Evolutionary conservation across 345 rosid genomes (phyloP).

Genomic region (Citrus glauca): DNA sequence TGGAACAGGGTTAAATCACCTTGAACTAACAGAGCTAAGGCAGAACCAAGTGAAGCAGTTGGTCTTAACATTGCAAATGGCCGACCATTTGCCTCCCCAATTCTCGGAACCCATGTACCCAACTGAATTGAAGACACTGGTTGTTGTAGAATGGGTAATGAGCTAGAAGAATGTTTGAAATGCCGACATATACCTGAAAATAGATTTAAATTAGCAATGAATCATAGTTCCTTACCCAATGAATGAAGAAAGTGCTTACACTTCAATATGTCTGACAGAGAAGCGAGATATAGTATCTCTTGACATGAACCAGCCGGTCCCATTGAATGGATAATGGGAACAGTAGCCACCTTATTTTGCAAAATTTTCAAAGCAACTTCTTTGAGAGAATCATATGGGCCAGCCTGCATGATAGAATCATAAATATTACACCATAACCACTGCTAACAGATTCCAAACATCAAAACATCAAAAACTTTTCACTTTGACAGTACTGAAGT

Average conservation of each 20-base stretch:
- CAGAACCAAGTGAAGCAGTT: constrained; percentile 69
- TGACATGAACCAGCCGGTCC: constrained; percentile 64
- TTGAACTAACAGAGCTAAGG: constrained; percentile 66
- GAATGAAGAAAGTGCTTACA: constrained; percentile 45
- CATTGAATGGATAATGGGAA: constrained; percentile 67
- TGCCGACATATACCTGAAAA: constrained; percentile 90
- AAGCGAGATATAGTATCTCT: constrained; percentile 86
- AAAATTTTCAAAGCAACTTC: constrained; percentile 80
- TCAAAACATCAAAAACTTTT: background rate
- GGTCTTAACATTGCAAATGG: constrained; percentile 68
- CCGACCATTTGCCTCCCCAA: constrained; percentile 69
- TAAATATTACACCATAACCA: background rate
- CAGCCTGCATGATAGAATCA: constrained; percentile 57
- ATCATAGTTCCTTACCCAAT: constrained; percentile 10
- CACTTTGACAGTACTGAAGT: background rate
- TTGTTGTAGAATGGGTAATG: constrained; percentile 87
- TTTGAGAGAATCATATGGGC: constrained; percentile 81
- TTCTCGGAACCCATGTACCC: constrained; percentile 93
- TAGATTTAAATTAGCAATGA: constrained; percentile 23
- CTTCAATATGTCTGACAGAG: constrained; percentile 86
- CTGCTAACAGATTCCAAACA: constrained; percentile 1
- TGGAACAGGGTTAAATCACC: constrained; percentile 32
- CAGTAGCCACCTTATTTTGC: constrained; percentile 68
- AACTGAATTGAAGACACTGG: constrained; percentile 73
- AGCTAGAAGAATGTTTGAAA: constrained; percentile 79